Evolutionary conservation across 2,329 filamentous ascomycete genomes (phyloP), one percentile per base, ranked within the genome.

Genomic region (Monosporascus sp.): DNA sequence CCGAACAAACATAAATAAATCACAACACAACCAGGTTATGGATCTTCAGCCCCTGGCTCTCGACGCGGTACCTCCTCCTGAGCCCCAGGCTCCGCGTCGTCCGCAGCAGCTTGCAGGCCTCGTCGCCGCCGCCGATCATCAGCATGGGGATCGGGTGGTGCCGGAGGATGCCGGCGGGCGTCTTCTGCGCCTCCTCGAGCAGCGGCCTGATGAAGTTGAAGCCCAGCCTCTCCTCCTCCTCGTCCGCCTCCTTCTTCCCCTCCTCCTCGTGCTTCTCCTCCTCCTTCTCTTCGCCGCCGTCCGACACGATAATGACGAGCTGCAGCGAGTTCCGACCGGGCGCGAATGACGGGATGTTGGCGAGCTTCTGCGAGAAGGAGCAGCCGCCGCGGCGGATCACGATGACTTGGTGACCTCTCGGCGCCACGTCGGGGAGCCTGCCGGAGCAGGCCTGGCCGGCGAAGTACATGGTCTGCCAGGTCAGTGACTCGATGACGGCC

Each of bases 381-480:
- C 94, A 99, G 1, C 83, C 84, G 39, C 94, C 93, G 6, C 94
- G 84, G 27, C 82, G 84, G 62, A 97, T 78, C 48, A 96, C 81
- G 54, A 99, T 84, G 55, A 97, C 76, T 49, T 96, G 86, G 70
- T 96, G 77, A 46, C 75, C 70, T 27, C 75, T 75, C 3, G 78
- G 70, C 0, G 75, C 78, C 17, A 68, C 63, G n/a, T 80, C 76
- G 2, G 79, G 78, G 2, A 83, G 69, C 3, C 75, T 72, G n/a
- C 75, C 73, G 53, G 78, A 74, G 68, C 93, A 94, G 9, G 84
- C 81, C 17, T 87, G 74, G 51, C 78, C 87, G 8, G 86, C 86
- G 20, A 93, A 80, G 71, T 85, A 93, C 59, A 95, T 74, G 1
- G 72, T 82, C 3, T 72, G 79, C 88, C 89, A 95, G 18, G 80